Percentiles rank a stretch among this genome's conserved stretches.
phyloP scores from a whole-genome alignment of 805 yeast species.

The Kurtzmaniella cleridarum region DNA sequence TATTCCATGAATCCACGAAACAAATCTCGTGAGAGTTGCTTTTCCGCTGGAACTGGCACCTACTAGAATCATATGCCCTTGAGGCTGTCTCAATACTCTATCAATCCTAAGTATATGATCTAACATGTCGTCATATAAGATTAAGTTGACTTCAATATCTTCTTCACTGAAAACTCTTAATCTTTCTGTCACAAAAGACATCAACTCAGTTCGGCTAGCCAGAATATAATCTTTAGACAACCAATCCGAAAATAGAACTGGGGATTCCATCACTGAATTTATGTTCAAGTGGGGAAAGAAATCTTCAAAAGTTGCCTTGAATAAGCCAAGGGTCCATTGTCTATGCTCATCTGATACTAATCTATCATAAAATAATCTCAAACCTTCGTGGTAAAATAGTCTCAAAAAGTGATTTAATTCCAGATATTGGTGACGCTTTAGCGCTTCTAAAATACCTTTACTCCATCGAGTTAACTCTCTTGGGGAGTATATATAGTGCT shows the following conservation, averaged over 20 bases:
- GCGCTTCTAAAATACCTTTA: constrained; percentile 60
- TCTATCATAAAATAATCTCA: constrained; percentile 73
- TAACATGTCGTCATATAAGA: constrained; percentile 63
- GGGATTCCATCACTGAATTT: constrained; percentile 32
- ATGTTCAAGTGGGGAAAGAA: constrained; percentile 46
- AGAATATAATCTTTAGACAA: constrained; percentile 56
- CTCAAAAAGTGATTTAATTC: constrained; percentile 45
- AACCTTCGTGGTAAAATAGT: constrained; percentile 77
- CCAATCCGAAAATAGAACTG: constrained; percentile 74
- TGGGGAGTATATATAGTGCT: constrained; percentile 78
- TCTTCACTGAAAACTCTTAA: constrained; percentile 74
- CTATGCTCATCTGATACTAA: constrained; percentile 45
- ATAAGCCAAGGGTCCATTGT: constrained; percentile 41
- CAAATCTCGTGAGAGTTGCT: constrained; percentile 70
- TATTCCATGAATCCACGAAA: constrained; percentile 86
- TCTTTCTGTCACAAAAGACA: constrained; percentile 55
- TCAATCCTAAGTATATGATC: constrained; percentile 77
- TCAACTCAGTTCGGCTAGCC: constrained; percentile 42
- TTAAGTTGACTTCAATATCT: constrained; percentile 54
- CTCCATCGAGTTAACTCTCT: constrained; percentile 89
- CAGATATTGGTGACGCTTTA: constrained; percentile 30
- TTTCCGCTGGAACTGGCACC: constrained; percentile 85
- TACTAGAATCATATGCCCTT: constrained; percentile 83
- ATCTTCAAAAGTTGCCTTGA: constrained; percentile 21
- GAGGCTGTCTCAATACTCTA: constrained; percentile 75